Evolutionary conservation across 2,329 filamentous ascomycete species (phyloP).

Genomic region (Didymella pinodella): DNA sequence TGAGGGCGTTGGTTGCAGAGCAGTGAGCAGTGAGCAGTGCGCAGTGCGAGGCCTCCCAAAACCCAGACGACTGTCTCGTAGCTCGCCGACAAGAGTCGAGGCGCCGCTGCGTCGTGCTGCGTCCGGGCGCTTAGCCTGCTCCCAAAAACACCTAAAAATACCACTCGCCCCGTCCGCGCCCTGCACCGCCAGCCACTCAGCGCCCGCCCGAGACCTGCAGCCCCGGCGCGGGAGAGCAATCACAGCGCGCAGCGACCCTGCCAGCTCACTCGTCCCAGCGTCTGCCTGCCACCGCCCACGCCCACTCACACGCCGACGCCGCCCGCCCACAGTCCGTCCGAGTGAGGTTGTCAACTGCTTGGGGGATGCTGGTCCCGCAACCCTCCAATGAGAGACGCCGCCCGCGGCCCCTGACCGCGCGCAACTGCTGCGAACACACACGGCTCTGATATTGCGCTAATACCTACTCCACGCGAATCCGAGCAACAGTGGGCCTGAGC

Average conservation of each 20-base stretch:
- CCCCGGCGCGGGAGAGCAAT: slow-evolving; percentile 7
- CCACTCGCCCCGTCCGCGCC: not conserved
- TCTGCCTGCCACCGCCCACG: not conserved
- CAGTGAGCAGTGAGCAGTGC: not conserved
- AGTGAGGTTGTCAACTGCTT: not conserved
- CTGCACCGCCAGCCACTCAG: slow-evolving; percentile 12
- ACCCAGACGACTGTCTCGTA: slow-evolving; percentile 3
- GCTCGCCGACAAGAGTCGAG: not conserved
- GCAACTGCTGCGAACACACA: slow-evolving; percentile 21
- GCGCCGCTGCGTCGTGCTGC: slow-evolving; percentile 6
- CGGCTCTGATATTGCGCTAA: slow-evolving; percentile 8
- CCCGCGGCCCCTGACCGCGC: slow-evolving; percentile 28
- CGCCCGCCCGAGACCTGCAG: not conserved
- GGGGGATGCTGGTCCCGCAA: not conserved
- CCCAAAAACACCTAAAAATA: not conserved
- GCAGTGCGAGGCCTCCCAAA: not conserved
- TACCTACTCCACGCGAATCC: slow-evolving; percentile 6
- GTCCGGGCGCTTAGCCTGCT: slow-evolving; percentile 2
- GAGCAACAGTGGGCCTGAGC: slow-evolving; percentile 1
- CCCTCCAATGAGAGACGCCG: no score
- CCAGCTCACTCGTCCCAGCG: not conserved
- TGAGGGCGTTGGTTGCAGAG: not conserved
- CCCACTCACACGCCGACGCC: not conserved
- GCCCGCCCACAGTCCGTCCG: not conserved
- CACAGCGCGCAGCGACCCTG: slow-evolving; percentile 2